These are phyloP conservation scores for Globisporangium viniferum DNA, from an alignment of 352 stramenopile species.

Conservation along the genomic window DNA sequence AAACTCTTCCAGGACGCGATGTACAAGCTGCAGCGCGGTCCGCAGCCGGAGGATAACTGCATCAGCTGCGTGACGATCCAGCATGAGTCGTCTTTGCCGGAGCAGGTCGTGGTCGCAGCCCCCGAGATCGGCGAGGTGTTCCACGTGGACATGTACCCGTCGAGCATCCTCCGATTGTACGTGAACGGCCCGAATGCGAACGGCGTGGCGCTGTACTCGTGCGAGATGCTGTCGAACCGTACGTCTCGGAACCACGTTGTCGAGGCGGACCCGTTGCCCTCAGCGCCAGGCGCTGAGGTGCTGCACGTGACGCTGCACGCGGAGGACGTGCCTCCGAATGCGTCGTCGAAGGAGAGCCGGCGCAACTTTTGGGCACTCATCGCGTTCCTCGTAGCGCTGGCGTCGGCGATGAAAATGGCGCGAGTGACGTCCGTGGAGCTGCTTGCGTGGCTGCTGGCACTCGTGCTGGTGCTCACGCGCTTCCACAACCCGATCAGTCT, in stretches of 20 bases:
- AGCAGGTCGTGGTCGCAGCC: constrained; percentile 49
- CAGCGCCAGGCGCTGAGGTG: constrained; percentile 22
- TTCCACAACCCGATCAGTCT: constrained; percentile 57
- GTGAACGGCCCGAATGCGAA: constrained; percentile 60
- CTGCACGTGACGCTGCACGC: constrained; percentile 43
- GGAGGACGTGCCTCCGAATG: constrained; percentile 21
- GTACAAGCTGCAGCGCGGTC: constrained; percentile 61
- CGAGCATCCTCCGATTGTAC: constrained; percentile 67
- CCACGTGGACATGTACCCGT: constrained; percentile 68
- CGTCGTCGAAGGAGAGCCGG: constrained; percentile 23
- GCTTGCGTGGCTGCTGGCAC: constrained; percentile 43
- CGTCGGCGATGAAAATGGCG: constrained; percentile 38
- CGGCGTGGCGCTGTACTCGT: constrained; percentile 52
- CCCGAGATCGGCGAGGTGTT: constrained; percentile 45
- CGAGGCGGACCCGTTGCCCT: constrained; percentile 40
- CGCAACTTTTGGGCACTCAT: constrained; percentile 46
- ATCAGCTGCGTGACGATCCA: constrained; percentile 76
- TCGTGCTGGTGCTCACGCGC: constrained; percentile 50
- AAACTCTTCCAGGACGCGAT: constrained; percentile 71
- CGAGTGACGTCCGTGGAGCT: constrained; percentile 45
- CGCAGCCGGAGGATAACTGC: constrained; percentile 60
- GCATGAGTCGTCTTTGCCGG: constrained; percentile 62
- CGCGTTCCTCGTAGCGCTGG: constrained; percentile 37
- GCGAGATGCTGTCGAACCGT: constrained; percentile 41
- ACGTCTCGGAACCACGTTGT: constrained; percentile 20